A percentile compares a stretch with the other conserved stretches of the same genome.
phyloP scores from a whole-genome alignment of 2,329 filamentous ascomycete genomes.

The Aureobasidium uvarum region DNA sequence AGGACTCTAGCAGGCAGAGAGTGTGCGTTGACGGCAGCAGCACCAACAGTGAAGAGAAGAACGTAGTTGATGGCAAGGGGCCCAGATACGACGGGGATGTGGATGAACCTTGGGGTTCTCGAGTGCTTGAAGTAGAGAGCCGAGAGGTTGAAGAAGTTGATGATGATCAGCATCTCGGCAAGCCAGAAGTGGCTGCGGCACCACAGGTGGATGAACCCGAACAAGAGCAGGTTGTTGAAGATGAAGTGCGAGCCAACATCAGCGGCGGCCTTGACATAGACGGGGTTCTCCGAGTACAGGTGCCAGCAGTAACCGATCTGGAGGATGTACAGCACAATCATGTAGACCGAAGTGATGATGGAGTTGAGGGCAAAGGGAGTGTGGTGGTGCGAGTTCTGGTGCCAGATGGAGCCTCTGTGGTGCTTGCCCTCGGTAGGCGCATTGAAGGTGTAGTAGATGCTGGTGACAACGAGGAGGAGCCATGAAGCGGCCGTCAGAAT shows the following conservation, averaged over 20 bases:
- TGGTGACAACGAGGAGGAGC: conserved; percentile 68
- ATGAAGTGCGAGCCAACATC: conserved; percentile 83
- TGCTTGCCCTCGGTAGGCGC: conserved; percentile 60
- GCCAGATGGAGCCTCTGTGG: conserved; percentile 65
- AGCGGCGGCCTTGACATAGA: conserved; percentile 65
- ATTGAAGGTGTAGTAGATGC: conserved; percentile 71
- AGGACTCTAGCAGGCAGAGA: conserved; percentile 70
- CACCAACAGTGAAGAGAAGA: conserved; percentile 85
- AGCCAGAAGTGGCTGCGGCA: conserved; percentile 71
- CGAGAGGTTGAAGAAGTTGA: conserved; percentile 80
- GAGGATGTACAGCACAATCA: conserved; percentile 70
- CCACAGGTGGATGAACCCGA: conserved; percentile 81
- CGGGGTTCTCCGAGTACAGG: conserved; percentile 67
- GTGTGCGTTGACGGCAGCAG: conserved; percentile 71
- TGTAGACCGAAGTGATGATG: conserved; percentile 67
- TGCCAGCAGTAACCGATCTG: conserved; percentile 74
- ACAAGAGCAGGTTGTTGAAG: conserved; percentile 77
- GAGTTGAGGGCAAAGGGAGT: conserved; percentile 76
- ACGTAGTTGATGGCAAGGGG: conserved; percentile 85
- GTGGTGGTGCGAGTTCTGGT: conserved; percentile 63
- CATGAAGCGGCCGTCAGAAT: conserved; percentile 71
- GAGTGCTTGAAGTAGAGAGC: conserved; percentile 69
- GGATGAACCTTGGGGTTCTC: conserved; percentile 69
- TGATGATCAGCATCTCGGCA: conserved; percentile 70
- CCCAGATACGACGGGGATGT: conserved; percentile 70